These are phyloP conservation scores for Alternaria postmessia DNA, from an alignment of 2,329 filamentous ascomycete species.

Conservation along the genomic window DNA sequence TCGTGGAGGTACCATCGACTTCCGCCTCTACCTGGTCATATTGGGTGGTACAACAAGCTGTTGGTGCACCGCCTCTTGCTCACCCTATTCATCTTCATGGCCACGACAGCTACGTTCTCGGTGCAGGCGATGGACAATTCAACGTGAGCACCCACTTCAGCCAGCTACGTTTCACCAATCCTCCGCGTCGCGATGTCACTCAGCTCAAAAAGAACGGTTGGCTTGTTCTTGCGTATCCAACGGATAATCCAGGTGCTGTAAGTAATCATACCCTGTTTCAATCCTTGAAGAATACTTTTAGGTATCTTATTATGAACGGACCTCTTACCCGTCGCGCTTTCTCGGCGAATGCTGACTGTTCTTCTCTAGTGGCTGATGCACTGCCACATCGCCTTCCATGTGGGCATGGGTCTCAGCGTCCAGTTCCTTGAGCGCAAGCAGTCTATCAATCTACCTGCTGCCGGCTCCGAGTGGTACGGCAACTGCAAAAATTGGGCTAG, in stretches of 20 bases:
- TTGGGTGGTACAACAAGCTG: conserved; percentile 57
- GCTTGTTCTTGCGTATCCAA: conserved; percentile 60
- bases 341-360: not conserved
- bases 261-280: not conserved
- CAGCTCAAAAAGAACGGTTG: conserved; percentile 46
- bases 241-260: conserved; percentile 58
- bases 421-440: conserved; percentile 38
- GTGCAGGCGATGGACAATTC: conserved; percentile 45
- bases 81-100: conserved; percentile 44
- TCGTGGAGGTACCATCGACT: conserved; percentile 51
- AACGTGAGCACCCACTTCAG: conserved; percentile 17
- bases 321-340: not conserved
- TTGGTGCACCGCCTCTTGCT: conserved; percentile 47
- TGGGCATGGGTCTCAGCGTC: conserved; percentile 36
- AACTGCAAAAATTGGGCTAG: conserved; percentile 38
- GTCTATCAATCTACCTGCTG: conserved; percentile 29
- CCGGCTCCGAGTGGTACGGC: conserved; percentile 35
- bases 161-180: conserved; percentile 47
- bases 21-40: conserved; percentile 50
- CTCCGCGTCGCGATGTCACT: conserved; percentile 47
- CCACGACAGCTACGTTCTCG: conserved; percentile 37
- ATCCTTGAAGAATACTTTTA: not conserved
- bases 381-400: conserved; percentile 42
- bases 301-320: not conserved
- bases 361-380: conserved; percentile 36